Base-by-base conservation (phyloP, 805 yeast species). In the Tetrapisispora iriomotensis region DNA sequence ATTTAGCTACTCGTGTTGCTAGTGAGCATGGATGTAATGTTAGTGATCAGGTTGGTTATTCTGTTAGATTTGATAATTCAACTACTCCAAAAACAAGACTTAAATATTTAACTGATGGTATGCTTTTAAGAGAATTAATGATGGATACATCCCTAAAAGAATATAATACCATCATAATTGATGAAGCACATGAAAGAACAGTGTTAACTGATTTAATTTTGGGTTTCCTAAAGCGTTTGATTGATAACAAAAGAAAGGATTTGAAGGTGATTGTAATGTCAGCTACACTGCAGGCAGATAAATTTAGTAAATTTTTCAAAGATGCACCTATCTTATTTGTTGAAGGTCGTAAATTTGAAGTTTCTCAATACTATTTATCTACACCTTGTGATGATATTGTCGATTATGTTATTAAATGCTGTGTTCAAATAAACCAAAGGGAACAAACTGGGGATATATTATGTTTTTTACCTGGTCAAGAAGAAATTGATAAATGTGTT, bases 161-260 rank as follows among this genome's bases (percentile, higher is more conserved):
- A 44, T 92, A 90, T 60, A 68, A 81, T 21, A 79, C 87, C 0
- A 71, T 92, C 8, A 69, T 92, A 33, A 78, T 92, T 36, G 98
- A 92, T 68, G 98, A 92, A 66, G 98, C 97, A 3, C 98, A 92
- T 66, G 98, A 92, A 65, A 74, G 98, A 57, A 90, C 97, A 0
- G 82, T 92, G 2, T 64, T 88, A 36, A 87, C 97, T 0, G 98
- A 92, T 65, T 64, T 92, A 49, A 68, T 92, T 15, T 69, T 92
- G 66, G 98, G 97, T 3, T 83, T 92, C 52, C 66, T 92, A 46
- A 88, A 87, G 55, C 73, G 76, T 29, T 64, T 92, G 28, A 51
- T 82, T 9, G 39, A 51, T 0, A 54, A 54, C 8, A 67, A 71
- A 33, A 67, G 80, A 39, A 62, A 76, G 14, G 72, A 72, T 31